A percentile compares a stretch with the other conserved stretches of the same genome.
Conservation (phyloP, 1,139 yeast genomes). For the Torulaspora pretoriensis region DNA sequence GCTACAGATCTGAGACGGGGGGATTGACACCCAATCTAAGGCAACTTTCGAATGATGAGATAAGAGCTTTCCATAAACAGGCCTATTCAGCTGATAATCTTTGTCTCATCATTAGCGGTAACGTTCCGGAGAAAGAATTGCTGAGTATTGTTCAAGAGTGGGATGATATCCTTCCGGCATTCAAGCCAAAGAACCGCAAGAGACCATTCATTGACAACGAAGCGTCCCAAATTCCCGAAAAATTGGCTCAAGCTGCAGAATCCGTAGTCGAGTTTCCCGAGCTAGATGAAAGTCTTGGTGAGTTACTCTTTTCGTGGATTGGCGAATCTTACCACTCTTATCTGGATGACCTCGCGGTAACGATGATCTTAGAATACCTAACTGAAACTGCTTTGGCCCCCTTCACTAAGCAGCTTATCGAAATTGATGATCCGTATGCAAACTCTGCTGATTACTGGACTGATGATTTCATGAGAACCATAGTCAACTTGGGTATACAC, state of each 20-base stretch:
- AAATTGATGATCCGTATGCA: constrained; percentile 77
- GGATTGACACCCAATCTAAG: constrained; percentile 80
- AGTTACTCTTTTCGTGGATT: constrained; percentile 69
- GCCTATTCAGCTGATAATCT: constrained; percentile 82
- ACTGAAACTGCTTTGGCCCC: constrained; percentile 71
- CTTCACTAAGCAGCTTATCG: constrained; percentile 66
- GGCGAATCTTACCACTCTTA: constrained; percentile 65
- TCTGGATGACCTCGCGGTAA: constrained; percentile 60
- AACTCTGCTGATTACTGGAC: constrained; percentile 65
- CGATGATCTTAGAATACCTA: constrained; percentile 68
- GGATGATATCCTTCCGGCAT: constrained; percentile 51
- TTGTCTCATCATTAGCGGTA: constrained; percentile 78
- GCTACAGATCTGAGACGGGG: constrained; percentile 92
- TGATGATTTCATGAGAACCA: constrained; percentile 62
- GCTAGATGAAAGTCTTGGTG: constrained; percentile 81
- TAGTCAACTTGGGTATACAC: constrained; percentile 53
- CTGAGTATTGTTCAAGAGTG: constrained; percentile 56
- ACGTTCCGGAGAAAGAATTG: constrained; percentile 71
- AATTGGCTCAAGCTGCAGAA: constrained; percentile 36
- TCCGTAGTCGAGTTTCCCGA: constrained; percentile 78
- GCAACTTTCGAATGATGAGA: constrained; percentile 64
- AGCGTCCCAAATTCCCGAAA: constrained; percentile 43
- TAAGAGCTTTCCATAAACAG: constrained; percentile 65
- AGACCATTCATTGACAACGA: constrained; percentile 83
- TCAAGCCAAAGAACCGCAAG: constrained; percentile 38